Evolutionary conservation across 768 basidiomycete species (phyloP), one percentile per base, ranked within the genome.

Genomic region (Cytidiella melzeri): DNA sequence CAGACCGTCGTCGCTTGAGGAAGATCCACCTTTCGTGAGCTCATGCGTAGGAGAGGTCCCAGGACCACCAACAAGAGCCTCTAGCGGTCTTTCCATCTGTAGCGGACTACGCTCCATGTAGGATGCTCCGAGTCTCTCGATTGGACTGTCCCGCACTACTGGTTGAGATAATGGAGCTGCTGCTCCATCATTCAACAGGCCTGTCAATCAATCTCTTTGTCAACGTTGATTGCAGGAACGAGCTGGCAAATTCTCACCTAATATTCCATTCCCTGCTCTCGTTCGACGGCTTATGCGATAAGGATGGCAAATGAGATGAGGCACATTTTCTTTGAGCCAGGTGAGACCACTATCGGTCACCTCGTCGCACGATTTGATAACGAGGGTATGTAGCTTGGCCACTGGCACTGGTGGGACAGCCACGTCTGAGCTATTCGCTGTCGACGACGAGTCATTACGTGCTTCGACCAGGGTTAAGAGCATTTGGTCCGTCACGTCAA

Each of bases 141-240:
- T 79, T 19, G 84, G 84, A 15, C 83, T 84, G 18, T 83, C 77
- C 47, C 86, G 80, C 44, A 87, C 64, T 24, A 83, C 68, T 3
- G 82, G 76, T 50, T 36, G 61, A 52, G n/a, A 52, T 55, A 18
- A 52, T 52, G 21, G 56, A 47, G 20, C 56, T 53, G 24, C 55
- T 54, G 6, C 50, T 24, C 55, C 52, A 37, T 72, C 67, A 39
- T 75, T 72, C 48, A 80, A 77, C 47, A 77, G 75, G 7, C 88
- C 88, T 15, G 89, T 88, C 27, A 92, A 67, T 87, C 88, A 88
- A 60, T 90, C 87, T 55, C 67, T 72, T 41, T 66, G 70, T 60
- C 61, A 67, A 2, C 57, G 46, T 56, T 56, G 67, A 43, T 41
- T n/a, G n/a, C n/a, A n/a, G n/a, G n/a, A n/a, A n/a, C n/a, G n/a